These are phyloP conservation scores for Blastomyces parvus DNA, from an alignment of 2,329 filamentous ascomycete genomes.

Conservation along the genomic window DNA sequence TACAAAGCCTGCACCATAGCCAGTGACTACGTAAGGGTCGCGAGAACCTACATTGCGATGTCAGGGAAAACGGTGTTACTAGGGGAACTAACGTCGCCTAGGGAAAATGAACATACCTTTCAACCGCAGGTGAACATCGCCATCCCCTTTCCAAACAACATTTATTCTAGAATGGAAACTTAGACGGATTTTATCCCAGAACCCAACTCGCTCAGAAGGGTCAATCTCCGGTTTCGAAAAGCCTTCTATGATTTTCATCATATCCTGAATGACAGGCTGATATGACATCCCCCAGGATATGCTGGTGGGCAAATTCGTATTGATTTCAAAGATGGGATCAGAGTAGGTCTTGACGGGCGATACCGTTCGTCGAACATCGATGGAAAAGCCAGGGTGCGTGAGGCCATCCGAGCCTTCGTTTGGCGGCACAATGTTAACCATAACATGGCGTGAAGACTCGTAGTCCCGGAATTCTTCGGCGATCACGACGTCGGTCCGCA, in stretches of 20 bases:
- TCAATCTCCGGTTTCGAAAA: constrained; percentile 95
- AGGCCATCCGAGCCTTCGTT: constrained; percentile 48
- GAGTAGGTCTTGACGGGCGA: constrained; percentile 95
- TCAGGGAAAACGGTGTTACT: constrained; percentile 7
- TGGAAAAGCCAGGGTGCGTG: constrained; percentile 57
- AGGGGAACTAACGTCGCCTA: constrained; percentile 7
- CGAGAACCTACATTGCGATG: constrained; percentile 48
- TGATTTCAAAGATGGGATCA: constrained; percentile 83
- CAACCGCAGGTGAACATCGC: constrained; percentile 84
- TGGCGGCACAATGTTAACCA: constrained; percentile 75
- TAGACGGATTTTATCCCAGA: constrained; percentile 97
- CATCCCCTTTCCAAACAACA: constrained; percentile 87
- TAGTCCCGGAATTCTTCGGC: constrained; percentile 82
- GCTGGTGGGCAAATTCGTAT: constrained; percentile 80
- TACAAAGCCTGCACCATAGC: constrained; percentile 84
- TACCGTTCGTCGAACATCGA: constrained; percentile 83
- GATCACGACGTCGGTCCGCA: constrained; percentile 87
- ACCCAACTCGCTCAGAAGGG: constrained; percentile 84
- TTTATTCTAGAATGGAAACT: constrained; percentile 87
- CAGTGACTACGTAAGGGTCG: constrained; percentile 88
- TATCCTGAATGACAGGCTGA: constrained; percentile 94
- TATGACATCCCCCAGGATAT: constrained; percentile 98
- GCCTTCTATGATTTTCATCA: constrained; percentile 98
- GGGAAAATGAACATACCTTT: constrained; percentile 53
- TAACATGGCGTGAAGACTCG: constrained; percentile 69